Base-by-base conservation (phyloP, 139 green algal species). In the Chlorella sp. region DNA sequence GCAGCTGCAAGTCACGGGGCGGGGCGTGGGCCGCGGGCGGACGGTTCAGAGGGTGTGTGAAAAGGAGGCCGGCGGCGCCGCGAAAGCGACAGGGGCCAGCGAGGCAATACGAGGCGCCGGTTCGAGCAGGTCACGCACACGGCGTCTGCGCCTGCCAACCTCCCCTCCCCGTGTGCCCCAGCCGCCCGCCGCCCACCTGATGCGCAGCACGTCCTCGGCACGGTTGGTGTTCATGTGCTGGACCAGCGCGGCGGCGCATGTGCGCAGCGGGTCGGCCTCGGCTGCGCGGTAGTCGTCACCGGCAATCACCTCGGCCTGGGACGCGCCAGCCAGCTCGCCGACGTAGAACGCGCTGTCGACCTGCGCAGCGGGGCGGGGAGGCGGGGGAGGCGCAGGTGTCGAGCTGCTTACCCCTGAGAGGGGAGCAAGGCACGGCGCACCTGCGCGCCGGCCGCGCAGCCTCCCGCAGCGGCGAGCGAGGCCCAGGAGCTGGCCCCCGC, bases 131-230 rank as follows among this genome's bases (percentile, higher is more conserved):
- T 11, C 56, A 33, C 56, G 33, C 21, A 63, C 23, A 21, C 56
- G 11, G 56, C 29, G 56, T 33, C 17, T 55, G 14, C 46, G 14
- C 46, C 17, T 55, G 46, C 46, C 46, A 55, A 14, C 46, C 17
- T 55, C 46, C 46, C 46, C 46, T 55, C 14, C 14, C 46, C 14
- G 46, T 14, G 14, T 27, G 46, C 46, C 14, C 14, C 17, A 17
- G 46, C 46, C 46, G 48, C 48, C 48, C 21, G 56, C 23, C 21
- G 42, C 64, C 8, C 58, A 68, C 58, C 75, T 67, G 62, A 96
- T 92, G 45, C 90, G 84, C 77, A 94, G 84, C n/a, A 97, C 83
- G 77, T 97, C 93, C 75, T 96, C 93, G 17, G 84, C 79, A 0
- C 91, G 76, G 58, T 94, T 79, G 45, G 73, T 84, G 81, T 91